These are phyloP conservation scores for Sarocladium oryzae DNA, from an alignment of 2,329 filamentous ascomycete genomes.

Conservation along the genomic window DNA sequence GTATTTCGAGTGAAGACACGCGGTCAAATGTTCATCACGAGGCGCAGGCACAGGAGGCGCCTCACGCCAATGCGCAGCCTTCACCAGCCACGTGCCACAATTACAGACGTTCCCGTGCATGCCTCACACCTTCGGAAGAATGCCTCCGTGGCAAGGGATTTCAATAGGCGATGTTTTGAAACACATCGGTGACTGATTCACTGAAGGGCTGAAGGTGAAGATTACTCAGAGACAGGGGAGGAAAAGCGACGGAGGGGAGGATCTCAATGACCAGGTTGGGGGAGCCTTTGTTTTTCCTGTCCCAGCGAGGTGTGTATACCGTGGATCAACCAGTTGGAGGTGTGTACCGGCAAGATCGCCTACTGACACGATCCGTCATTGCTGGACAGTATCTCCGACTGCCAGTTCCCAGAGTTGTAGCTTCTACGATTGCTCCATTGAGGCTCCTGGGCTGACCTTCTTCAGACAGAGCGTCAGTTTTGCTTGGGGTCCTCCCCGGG, in stretches of 20 bases:
- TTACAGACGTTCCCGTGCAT: not conserved
- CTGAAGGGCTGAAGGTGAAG: not conserved
- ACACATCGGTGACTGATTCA: not conserved
- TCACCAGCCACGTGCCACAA: not conserved
- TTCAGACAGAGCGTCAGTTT: not conserved
- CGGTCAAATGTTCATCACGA: not conserved
- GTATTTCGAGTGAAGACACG: not conserved
- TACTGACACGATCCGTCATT: no score
- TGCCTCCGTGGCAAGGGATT: not conserved
- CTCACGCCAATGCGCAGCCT: not conserved
- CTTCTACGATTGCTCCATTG: no score
- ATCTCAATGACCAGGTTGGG: no score
- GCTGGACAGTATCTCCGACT: no score
- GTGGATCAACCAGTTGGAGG: no score
- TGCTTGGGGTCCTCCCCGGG: not conserved
- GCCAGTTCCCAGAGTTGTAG: no score
- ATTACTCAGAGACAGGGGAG: constrained; percentile 2
- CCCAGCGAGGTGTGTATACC: not conserved
- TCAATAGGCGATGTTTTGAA: not conserved
- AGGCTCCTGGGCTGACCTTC: no score
- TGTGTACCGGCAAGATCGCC: no score
- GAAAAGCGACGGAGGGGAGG: not conserved
- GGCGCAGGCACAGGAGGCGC: not conserved
- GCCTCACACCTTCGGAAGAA: not conserved
- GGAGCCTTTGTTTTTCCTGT: not conserved